Base-by-base conservation (phyloP, 2,329 filamentous ascomycete species). In the Ophiostoma australiae region DNA sequence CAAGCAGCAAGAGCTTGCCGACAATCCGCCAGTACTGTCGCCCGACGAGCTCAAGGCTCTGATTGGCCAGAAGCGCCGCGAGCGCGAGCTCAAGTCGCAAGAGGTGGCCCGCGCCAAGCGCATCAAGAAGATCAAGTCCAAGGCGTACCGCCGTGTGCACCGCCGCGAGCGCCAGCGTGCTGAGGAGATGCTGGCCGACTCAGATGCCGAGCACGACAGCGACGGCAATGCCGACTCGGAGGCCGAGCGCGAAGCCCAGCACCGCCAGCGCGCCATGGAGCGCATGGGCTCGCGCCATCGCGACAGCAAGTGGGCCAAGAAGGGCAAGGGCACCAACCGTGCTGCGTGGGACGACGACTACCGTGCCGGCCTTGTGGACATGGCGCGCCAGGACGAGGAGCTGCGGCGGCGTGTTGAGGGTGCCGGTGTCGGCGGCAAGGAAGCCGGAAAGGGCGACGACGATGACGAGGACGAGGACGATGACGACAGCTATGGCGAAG, bases 101-200 rank as follows among this genome's bases (percentile, higher is more conserved):
- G 94, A 98, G 80, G 91, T 96, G 77, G 90, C 93, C 63, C 90
- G 93, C 71, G 88, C 93, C 8, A 96, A 94, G 81, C 90, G 95
- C 33, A 93, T 99, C 81, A 97, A 97, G 82, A 98, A 98, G 84
- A 99, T 99, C 82, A 99, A 99, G 85, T 96, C 92, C 78, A 99
- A 97, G 80, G 88, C 93, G 0, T 99, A 97, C 78, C 91, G 94
- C 70, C 90, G 94, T 65, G 90, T 98, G 17, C 94, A 98, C 80
- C 89, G 94, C 52, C 97, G 91, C 78, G 91, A 89, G 79, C 76
- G 83, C 75, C 80, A 85, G 74, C 82, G 85, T 70, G 79, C 87
- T 73, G 79, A 89, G 78, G 81, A 83, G 77, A 85, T 84, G 20
- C 79, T 82, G 20, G 81, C 80, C 23, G 84, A 86, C 77, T 84